A percentile compares a stretch with the other conserved stretches of the same genome.
Evolutionary conservation across 768 basidiomycete species (phyloP).

Genomic region (Leccinum pellstonianum): DNA sequence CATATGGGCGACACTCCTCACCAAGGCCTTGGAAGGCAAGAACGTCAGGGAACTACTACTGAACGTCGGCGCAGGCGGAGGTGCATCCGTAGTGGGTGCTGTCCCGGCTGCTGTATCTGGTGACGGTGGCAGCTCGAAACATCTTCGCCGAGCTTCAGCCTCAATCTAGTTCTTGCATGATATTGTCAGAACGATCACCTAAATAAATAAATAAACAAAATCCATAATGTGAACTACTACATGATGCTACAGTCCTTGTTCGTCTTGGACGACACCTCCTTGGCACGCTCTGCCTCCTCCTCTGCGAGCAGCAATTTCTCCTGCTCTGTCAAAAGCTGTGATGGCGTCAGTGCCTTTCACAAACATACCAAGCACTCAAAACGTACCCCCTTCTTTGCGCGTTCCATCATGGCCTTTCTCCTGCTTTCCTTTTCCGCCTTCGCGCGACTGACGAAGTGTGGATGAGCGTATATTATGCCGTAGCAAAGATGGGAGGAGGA

Average conservation of each 20-base stretch:
- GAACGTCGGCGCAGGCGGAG: too few relatives aligned
- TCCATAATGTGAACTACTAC: constrained; percentile 33
- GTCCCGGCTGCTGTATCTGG: too few relatives aligned
- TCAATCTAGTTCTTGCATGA: too few relatives aligned
- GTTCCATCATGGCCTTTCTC: constrained; percentile 65
- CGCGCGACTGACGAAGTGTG: constrained; percentile 52
- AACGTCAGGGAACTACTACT: too few relatives aligned
- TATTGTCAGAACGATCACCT: constrained; percentile 8
- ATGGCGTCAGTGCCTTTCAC: constrained; percentile 1
- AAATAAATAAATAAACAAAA: not conserved
- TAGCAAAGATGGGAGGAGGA: constrained; percentile 66
- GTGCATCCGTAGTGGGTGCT: too few relatives aligned
- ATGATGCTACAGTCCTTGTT: constrained; percentile 57
- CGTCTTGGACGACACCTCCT: constrained; percentile 24
- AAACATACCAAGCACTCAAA: not conserved
- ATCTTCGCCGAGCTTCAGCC: too few relatives aligned
- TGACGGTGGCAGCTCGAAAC: too few relatives aligned
- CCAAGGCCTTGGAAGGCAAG: too few relatives aligned
- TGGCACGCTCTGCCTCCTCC: constrained; percentile 44
- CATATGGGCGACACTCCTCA: too few relatives aligned
- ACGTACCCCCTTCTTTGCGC: constrained; percentile 75
- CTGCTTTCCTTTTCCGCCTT: constrained; percentile 72
- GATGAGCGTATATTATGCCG: constrained; percentile 48
- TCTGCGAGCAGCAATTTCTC: constrained; percentile 61
- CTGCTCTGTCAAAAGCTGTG: constrained; percentile 57